A percentile compares a stretch with the other conserved stretches of the same genome.
These are phyloP conservation scores for Pythium myriotylum DNA, from an alignment of 352 stramenopile genomes.

Conservation along the genomic window DNA sequence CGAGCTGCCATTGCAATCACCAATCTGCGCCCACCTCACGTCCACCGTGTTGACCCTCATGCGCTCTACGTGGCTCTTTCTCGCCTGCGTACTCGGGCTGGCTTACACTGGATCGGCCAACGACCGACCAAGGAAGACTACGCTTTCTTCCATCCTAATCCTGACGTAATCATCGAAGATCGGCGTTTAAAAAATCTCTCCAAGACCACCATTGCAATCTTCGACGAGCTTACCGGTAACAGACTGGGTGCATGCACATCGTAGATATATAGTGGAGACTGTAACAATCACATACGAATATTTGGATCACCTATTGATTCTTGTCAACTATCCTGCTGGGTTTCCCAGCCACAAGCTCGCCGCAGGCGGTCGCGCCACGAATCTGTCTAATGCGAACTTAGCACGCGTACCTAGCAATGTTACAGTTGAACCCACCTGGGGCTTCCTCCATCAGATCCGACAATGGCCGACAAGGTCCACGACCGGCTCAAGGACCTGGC, in stretches of 20 bases:
- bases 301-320: no score
- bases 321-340: no score
- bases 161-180: slow-evolving; percentile 1
- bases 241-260: no score
- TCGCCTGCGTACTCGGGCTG: slow-evolving; percentile 7
- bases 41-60: slow-evolving; percentile 7
- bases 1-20: slow-evolving; percentile 16
- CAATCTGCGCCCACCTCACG: slow-evolving; percentile 16
- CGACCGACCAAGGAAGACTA: not conserved
- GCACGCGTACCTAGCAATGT: not conserved
- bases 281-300: no score
- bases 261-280: no score
- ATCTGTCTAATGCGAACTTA: slow-evolving; percentile 21
- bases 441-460: not conserved
- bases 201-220: no score
- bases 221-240: no score
- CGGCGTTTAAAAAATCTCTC: not conserved
- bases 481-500: slow-evolving; percentile 65
- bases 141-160: not conserved
- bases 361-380: not conserved
- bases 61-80: slow-evolving; percentile 28
- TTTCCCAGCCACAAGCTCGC: no score
- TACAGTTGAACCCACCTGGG: slow-evolving; percentile 27
- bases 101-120: slow-evolving; percentile 19
- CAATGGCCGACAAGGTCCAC: slow-evolving; percentile 39